These are phyloP conservation scores for Somion occarium DNA, from an alignment of 1,284 basidiomycete species.

Conservation along the genomic window DNA sequence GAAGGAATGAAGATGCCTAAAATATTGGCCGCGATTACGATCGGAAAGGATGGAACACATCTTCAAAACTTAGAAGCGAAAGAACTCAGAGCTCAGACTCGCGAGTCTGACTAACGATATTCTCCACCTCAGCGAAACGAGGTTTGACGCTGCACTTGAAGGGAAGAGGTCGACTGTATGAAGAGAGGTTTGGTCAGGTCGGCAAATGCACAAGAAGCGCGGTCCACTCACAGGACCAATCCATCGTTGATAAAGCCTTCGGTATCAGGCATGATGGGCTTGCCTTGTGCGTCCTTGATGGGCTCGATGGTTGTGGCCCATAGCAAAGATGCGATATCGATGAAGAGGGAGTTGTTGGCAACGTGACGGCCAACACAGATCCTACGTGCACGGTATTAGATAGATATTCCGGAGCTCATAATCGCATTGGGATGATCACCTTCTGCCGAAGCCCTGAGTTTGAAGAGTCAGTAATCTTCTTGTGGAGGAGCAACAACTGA, in stretches of 20 bases:
- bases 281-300: slow-evolving; percentile 1
- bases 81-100: too few species aligned
- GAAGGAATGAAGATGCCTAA: too few species aligned
- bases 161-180: background rate
- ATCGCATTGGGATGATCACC: background rate
- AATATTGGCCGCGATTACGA: too few species aligned
- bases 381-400: background rate
- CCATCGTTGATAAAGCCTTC: background rate
- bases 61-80: too few species aligned
- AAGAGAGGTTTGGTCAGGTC: too few species aligned
- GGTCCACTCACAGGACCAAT: background rate
- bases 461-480: background rate
- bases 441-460: background rate
- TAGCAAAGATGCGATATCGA: slow-evolving; percentile 9
- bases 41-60: too few species aligned
- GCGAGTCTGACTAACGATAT: background rate
- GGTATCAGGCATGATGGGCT: background rate
- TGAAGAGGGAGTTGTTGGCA: slow-evolving; percentile 7
- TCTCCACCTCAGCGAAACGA: background rate
- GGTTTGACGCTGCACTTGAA: background rate
- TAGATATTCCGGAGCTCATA: background rate
- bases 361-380: slow-evolving; percentile 9
- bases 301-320: slow-evolving; percentile 9
- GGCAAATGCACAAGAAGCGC: background rate
- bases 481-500: background rate